Evolutionary conservation across 2,329 filamentous ascomycete genomes (phyloP).

Genomic region (Beauveria caledonica): DNA sequence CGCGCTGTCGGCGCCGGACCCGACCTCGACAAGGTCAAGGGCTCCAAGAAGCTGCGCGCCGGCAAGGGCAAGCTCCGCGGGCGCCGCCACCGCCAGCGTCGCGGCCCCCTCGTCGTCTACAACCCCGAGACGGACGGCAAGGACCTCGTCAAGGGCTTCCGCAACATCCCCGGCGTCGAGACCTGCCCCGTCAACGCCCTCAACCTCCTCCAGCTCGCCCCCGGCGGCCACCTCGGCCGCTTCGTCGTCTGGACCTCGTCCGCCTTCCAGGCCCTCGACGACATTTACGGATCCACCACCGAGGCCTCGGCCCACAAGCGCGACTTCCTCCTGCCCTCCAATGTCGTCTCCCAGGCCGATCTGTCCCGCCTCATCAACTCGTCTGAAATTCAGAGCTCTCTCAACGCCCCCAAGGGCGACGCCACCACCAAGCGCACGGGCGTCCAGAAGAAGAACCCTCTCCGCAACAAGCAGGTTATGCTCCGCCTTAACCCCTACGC

Average conservation of each 20-base stretch:
- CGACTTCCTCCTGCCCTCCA: slow-evolving; percentile 94
- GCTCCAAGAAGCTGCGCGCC: slow-evolving; percentile 91
- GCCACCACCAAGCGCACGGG: slow-evolving; percentile 79
- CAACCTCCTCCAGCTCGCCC: slow-evolving; percentile 98
- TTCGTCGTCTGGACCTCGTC: slow-evolving; percentile 99
- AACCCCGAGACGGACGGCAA: slow-evolving; percentile 92
- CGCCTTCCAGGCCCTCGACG: slow-evolving; percentile 93
- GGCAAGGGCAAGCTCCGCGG: slow-evolving; percentile 99
- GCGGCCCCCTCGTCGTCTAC: slow-evolving; percentile 96
- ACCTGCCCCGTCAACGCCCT: slow-evolving; percentile 86
- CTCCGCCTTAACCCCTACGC: slow-evolving; percentile 99
- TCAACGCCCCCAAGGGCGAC: slow-evolving; percentile 84
- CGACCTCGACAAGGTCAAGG: slow-evolving; percentile 92
- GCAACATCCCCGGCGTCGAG: slow-evolving; percentile 98
- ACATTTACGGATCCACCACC: slow-evolving; percentile 92
- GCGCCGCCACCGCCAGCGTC: slow-evolving; percentile 94
- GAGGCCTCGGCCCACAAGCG: slow-evolving; percentile 89
- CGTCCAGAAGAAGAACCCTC: slow-evolving; percentile 99
- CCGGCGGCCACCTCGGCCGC: slow-evolving; percentile 95
- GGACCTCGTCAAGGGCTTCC: slow-evolving; percentile 88
- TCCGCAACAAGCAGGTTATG: slow-evolving; percentile 97
- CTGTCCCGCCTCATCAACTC: slow-evolving; percentile 98
- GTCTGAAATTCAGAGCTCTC: slow-evolving; percentile 93
- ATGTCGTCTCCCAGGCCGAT: slow-evolving; percentile 89
- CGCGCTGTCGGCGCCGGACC: slow-evolving; percentile 83